Percentiles rank a stretch among this genome's conserved stretches.
phyloP scores from a whole-genome alignment of 768 basidiomycete species.

The Mycena amicta region DNA sequence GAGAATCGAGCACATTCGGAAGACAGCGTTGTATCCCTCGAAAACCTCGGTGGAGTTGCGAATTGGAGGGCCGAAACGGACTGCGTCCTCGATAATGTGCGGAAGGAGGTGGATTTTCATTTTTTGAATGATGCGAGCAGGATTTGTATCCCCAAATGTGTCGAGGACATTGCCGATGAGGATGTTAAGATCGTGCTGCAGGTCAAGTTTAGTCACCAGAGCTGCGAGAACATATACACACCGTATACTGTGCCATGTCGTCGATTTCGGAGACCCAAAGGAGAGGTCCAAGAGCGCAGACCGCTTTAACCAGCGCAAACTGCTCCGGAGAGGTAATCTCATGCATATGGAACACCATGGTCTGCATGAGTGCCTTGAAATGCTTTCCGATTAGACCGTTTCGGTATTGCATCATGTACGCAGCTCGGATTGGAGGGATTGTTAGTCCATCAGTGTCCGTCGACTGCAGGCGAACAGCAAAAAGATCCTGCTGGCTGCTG shows the following conservation, averaged over 20 bases:
- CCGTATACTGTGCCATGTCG: constrained; percentile 21
- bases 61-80: constrained; percentile 36
- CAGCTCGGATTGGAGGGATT: constrained; percentile 12
- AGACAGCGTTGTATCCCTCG: constrained; percentile 43
- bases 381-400: constrained; percentile 26
- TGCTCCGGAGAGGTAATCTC: background rate
- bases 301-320: constrained; percentile 15
- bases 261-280: constrained; percentile 25
- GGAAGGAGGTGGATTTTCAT: constrained; percentile 37
- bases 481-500: constrained; percentile 21
- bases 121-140: constrained; percentile 34
- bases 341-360: constrained; percentile 10
- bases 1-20: constrained; percentile 35
- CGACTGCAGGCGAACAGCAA: constrained; percentile 30
- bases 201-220: too few species aligned
- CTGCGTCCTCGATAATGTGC: constrained; percentile 32
- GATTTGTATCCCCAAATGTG: constrained; percentile 32
- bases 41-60: constrained; percentile 39
- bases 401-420: constrained; percentile 20
- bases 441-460: constrained; percentile 25
- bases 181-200: background rate
- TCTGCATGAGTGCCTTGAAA: constrained; percentile 27
- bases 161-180: constrained; percentile 41
- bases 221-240: too few species aligned
- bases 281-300: constrained; percentile 14